Evolutionary conservation across 345 rosid genomes (phyloP).

Genomic region (Hypericum perforatum): DNA sequence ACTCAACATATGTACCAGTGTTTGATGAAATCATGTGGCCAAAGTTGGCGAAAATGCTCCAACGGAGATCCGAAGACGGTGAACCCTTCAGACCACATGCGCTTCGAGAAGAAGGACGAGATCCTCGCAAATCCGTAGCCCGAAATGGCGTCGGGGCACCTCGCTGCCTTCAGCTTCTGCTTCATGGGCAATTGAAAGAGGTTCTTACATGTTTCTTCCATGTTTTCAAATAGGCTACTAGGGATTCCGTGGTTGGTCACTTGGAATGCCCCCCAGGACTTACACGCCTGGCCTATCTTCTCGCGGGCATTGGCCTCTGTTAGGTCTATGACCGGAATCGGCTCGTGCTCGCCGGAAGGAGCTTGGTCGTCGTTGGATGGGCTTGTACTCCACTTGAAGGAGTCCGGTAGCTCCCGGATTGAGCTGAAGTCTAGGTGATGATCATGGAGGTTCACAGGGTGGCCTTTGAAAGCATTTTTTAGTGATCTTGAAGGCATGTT

Average conservation of each 20-base stretch:
- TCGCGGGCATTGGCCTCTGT: slow-evolving; percentile 34
- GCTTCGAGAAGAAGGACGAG: slow-evolving; percentile 67
- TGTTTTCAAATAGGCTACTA: slow-evolving; percentile 28
- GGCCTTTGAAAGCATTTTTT: slow-evolving; percentile 40
- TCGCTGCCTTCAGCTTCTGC: slow-evolving; percentile 58
- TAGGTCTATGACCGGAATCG: slow-evolving; percentile 64
- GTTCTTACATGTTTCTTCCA: slow-evolving; percentile 30
- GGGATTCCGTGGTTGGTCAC: slow-evolving; percentile 69
- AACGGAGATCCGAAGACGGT: slow-evolving; percentile 65
- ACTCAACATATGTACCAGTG: slow-evolving; percentile 45
- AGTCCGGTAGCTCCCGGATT: slow-evolving; percentile 61
- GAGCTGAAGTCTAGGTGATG: slow-evolving; percentile 48
- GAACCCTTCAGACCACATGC: slow-evolving; percentile 98
- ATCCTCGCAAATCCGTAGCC: slow-evolving; percentile 83
- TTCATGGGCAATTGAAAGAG: slow-evolving; percentile 56
- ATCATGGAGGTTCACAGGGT: slow-evolving; percentile 44
- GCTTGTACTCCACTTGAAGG: slow-evolving; percentile 50
- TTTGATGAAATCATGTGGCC: slow-evolving; percentile 55
- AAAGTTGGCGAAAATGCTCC: slow-evolving; percentile 66
- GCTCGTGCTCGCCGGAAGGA: slow-evolving; percentile 23
- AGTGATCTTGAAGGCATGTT: slow-evolving; percentile 48
- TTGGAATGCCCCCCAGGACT: slow-evolving; percentile 73
- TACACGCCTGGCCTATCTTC: slow-evolving; percentile 62
- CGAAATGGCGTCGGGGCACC: slow-evolving; percentile 55
- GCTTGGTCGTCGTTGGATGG: slow-evolving; percentile 18